Evolutionary conservation across 1,139 yeast genomes (phyloP), one percentile per base, ranked within the genome.

Genomic region (Pichia sp.): DNA sequence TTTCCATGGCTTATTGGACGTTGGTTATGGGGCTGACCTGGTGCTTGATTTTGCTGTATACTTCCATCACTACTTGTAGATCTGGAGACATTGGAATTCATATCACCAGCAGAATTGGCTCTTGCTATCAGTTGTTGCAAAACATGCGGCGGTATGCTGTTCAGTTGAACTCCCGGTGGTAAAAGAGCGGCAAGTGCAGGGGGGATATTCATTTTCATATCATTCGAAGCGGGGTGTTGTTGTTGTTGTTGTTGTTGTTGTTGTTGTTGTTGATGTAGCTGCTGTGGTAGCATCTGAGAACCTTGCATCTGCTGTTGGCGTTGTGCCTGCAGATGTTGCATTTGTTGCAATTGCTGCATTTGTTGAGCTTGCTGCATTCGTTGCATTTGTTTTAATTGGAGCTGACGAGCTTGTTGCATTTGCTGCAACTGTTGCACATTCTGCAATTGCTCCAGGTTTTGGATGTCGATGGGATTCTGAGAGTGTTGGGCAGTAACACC

Each of bases 321-420:
- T n/a, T n/a, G 8, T 8, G 16, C 20, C 8, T 26, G 29, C 12
- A 26, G 13, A 7, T 5, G 13, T 4, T 16, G n/a, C 14, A 6
- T 4, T 16, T 29, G 13, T 7, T 23, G 26, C 29, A 37, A 11
- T 22, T 33, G 40, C n/a, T 37, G 34, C 6, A 30, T 10, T 24
- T 29, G 27, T 21, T 37, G 37, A 19, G 33, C 12, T 16, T 19
- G 15, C 20, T 37, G 37, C 22, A 31, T 23, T n/a, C 26, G 35
- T 25, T 31, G 34, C 28, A 34, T 34, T 9, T 38, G 35, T 4
- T 34, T 35, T 17, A 37, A 12, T 26, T 26, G 29, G 18, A 12
- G 16, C 29, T 16, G 16, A 14, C 28, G 39, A 26, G 30, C 10
- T 29, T 22, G 20, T 13, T 33, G 25, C 11, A 34, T 25, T 13